Evolutionary conservation across 108 stramenopile genomes (phyloP).

Genomic region (Cyclotella sp.): DNA sequence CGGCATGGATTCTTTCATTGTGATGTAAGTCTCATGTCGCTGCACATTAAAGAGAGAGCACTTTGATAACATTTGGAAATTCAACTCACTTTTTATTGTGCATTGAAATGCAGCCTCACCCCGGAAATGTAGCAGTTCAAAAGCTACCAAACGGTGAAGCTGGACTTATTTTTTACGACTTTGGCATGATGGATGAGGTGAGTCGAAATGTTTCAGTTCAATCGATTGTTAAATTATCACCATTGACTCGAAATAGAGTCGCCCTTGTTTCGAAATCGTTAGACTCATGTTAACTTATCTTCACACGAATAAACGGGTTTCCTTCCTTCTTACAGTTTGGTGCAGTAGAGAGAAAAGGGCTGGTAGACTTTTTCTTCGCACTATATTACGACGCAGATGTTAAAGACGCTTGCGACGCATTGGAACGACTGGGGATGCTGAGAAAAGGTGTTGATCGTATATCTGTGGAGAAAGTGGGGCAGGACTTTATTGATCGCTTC

Average conservation of each 20-base stretch:
- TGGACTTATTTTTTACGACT: conserved; percentile 95
- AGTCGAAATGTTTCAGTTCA: background rate
- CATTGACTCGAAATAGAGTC: no score
- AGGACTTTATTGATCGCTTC: conserved; percentile 96
- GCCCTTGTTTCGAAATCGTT: background rate
- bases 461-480: conserved; percentile 94
- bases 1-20: conserved; percentile 93
- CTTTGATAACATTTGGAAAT: background rate
- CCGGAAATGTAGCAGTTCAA: conserved; percentile 93
- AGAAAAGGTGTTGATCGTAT: conserved; percentile 92
- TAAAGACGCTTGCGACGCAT: conserved; percentile 90
- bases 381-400: conserved; percentile 91
- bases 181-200: conserved; percentile 98
- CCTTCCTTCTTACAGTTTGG: conserved; percentile 61
- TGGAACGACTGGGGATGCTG: conserved; percentile 94
- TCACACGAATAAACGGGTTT: background rate
- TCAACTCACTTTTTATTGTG: background rate
- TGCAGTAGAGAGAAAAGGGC: conserved; percentile 71
- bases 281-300: background rate
- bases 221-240: background rate
- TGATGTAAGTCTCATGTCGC: conserved; percentile 30
- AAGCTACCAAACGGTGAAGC: conserved; percentile 73
- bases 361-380: conserved; percentile 92
- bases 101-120: conserved; percentile 59
- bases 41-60: background rate